These are phyloP conservation scores for Acmispon strigosus DNA, from an alignment of 306 rosid genomes.

Conservation along the genomic window DNA sequence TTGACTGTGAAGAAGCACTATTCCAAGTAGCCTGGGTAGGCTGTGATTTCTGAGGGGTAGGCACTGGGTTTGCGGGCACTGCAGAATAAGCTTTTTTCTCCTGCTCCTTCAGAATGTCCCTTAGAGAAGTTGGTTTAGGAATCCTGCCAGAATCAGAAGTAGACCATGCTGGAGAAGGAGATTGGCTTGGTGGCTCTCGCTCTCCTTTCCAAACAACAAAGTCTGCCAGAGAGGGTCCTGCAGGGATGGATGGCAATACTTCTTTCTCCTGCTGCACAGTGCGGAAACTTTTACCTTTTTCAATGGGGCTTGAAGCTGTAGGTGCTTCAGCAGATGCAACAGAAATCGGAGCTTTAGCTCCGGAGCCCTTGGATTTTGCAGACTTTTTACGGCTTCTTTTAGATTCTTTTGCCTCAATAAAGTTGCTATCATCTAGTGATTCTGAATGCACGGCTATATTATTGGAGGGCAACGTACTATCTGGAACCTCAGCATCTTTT, in stretches of 20 bases:
- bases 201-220: conserved; percentile 95
- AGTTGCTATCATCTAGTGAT: conserved; percentile 51
- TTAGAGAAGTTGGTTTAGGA: conserved; percentile 60
- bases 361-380: conserved; percentile 62
- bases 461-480: conserved; percentile 28
- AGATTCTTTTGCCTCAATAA: conserved; percentile 82
- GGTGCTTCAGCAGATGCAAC: conserved; percentile 39
- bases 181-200: conserved; percentile 41
- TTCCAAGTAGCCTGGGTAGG: conserved; percentile 46
- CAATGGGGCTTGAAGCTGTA: conserved; percentile 56
- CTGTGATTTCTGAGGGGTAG: conserved; percentile 71
- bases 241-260: conserved; percentile 67
- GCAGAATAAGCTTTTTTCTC: conserved; percentile 44
- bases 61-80: conserved; percentile 37
- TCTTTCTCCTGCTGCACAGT: conserved; percentile 58
- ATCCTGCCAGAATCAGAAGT: conserved; percentile 72
- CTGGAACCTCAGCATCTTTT: conserved; percentile 40
- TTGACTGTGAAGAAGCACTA: conserved; percentile 50
- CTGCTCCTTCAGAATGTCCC: conserved; percentile 90
- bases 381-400: conserved; percentile 83
- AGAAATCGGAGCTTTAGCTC: conserved; percentile 36
- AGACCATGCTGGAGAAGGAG: conserved; percentile 82
- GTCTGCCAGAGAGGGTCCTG: conserved; percentile 91
- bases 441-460: conserved; percentile 34
- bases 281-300: conserved; percentile 54